These are phyloP conservation scores for Lycium barbarum DNA, from an alignment of 257 asterid genomes.

Conservation along the genomic window DNA sequence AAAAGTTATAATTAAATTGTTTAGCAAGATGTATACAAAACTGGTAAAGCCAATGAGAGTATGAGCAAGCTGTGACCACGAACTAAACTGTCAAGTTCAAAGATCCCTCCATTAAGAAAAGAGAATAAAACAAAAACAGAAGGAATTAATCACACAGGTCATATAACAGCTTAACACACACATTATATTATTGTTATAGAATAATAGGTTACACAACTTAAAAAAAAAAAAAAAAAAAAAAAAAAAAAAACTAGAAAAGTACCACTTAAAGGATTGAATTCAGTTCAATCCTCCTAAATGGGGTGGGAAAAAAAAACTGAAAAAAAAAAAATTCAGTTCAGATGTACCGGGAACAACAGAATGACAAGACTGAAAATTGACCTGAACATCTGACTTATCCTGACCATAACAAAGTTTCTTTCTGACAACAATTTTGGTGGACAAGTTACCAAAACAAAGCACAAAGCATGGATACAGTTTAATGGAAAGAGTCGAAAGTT, in stretches of 20 bases:
- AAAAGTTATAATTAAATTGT: background rate
- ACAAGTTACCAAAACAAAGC: background rate
- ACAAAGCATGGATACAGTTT: background rate
- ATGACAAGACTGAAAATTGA: background rate
- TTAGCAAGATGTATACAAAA: background rate
- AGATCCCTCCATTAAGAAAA: background rate
- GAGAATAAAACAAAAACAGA: background rate
- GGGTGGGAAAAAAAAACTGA: too few relatives aligned
- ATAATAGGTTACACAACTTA: background rate
- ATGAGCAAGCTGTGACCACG: background rate
- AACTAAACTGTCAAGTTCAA: slow-evolving; percentile 8
- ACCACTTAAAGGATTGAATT: background rate
- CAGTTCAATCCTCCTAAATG: too few relatives aligned
- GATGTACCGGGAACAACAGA: background rate
- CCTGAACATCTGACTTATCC: slow-evolving; percentile 15
- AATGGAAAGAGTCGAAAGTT: background rate
- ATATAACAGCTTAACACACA: background rate
- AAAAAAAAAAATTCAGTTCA: background rate
- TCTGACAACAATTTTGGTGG: background rate
- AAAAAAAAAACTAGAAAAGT: background rate
- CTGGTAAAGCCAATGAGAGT: background rate
- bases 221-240: too few relatives aligned
- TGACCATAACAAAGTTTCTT: background rate
- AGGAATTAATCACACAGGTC: slow-evolving; percentile 4
- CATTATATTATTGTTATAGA: background rate